Evolutionary conservation across 768 basidiomycete genomes (phyloP).

Genomic region (Leccinum arenicola): DNA sequence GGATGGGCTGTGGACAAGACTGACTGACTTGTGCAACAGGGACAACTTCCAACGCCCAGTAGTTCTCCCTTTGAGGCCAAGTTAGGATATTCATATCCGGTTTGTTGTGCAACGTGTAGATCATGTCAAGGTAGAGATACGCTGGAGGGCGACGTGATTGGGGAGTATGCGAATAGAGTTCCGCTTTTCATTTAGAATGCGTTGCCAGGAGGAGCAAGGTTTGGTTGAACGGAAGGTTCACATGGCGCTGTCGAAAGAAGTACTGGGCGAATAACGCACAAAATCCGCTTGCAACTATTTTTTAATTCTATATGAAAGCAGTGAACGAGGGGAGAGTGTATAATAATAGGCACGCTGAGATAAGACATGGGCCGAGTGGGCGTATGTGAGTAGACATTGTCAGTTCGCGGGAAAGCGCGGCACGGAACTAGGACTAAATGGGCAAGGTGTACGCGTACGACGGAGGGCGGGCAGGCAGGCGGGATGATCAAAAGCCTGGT

Average conservation of each 20-base stretch:
- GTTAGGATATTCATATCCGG: conserved; percentile 32
- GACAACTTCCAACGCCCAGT: conserved; percentile 70
- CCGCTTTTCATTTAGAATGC: conserved; percentile 24
- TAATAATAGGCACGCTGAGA: conserved; percentile 29
- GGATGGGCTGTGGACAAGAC: background rate
- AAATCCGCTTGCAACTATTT: conserved; percentile 19
- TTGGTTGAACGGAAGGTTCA: conserved; percentile 13
- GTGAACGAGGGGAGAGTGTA: conserved; percentile 22
- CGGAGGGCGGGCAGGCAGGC: background rate
- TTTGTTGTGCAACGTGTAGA: conserved; percentile 24
- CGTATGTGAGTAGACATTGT: conserved; percentile 6
- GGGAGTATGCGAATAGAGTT: conserved; percentile 24
- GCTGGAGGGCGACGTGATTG: conserved; percentile 7
- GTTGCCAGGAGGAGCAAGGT: conserved; percentile 31
- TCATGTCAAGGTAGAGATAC: conserved; percentile 20
- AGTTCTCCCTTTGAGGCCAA: conserved; percentile 55
- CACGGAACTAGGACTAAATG: conserved; percentile 12
- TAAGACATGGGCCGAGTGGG: conserved; percentile 23
- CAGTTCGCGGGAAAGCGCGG: conserved; percentile 15
- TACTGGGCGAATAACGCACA: conserved; percentile 17
- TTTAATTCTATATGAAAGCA: conserved; percentile 17
- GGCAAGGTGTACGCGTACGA: background rate
- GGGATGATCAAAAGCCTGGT: conserved; percentile 67
- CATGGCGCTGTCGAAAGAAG: conserved; percentile 16
- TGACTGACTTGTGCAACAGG: conserved; percentile 32